Conservation (phyloP, 164 flowering plant genomes). For the Sedum album region DNA sequence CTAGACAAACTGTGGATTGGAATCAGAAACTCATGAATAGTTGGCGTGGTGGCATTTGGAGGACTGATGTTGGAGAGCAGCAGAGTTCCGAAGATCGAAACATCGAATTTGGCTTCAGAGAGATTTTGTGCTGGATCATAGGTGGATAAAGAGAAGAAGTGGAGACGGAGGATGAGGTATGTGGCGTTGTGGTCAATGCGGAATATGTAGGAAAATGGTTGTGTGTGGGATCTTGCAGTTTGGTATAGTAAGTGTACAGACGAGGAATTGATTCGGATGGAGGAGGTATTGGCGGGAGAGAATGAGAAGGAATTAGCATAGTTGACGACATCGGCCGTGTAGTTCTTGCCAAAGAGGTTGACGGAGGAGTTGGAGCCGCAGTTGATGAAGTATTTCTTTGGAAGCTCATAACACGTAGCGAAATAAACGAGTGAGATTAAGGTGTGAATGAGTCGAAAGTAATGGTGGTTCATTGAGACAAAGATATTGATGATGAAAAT, state of each 20-base stretch:
- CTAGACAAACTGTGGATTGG: background rate
- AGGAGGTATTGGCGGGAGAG: slow-evolving; percentile 6
- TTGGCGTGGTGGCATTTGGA: background rate
- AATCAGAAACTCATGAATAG: slow-evolving; percentile 13
- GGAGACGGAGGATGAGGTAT: slow-evolving; percentile 35
- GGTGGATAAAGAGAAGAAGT: slow-evolving; percentile 26
- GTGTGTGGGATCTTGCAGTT: slow-evolving; percentile 30
- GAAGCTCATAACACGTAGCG: slow-evolving; percentile 15
- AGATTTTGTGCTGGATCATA: background rate
- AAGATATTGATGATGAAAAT: no score
- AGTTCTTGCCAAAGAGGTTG: slow-evolving; percentile 11
- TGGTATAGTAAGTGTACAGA: slow-evolving; percentile 16
- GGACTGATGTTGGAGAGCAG: slow-evolving; percentile 13
- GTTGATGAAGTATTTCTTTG: slow-evolving; percentile 37
- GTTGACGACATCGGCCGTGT: slow-evolving; percentile 22
- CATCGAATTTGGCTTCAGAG: slow-evolving; percentile 10
- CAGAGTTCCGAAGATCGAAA: slow-evolving; percentile 5
- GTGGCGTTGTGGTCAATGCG: slow-evolving; percentile 12
- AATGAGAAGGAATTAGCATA: slow-evolving; percentile 9
- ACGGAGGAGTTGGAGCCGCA: slow-evolving; percentile 32
- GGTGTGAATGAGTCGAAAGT: no score
- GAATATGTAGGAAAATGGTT: slow-evolving; percentile 20
- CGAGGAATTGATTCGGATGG: background rate
- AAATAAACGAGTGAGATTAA: no score
- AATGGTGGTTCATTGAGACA: no score